Base-by-base conservation (phyloP, 1,139 yeast genomes). In the Candida mesenterica region DNA sequence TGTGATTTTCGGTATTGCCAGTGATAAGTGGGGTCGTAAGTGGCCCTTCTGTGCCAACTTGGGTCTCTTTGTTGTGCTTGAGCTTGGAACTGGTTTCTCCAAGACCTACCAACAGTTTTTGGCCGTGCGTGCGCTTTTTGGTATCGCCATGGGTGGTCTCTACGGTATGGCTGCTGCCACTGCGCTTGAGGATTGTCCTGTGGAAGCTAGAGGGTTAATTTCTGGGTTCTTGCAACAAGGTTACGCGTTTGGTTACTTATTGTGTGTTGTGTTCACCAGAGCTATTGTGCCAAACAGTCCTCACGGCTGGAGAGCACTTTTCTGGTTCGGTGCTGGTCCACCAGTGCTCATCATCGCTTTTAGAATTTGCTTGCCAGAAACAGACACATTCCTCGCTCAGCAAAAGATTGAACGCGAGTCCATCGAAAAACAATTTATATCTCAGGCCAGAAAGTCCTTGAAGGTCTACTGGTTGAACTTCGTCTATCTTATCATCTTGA, bases 271-370 rank as follows among this genome's bases (percentile, higher is more conserved):
- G 28, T 81, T 82, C 58, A 75, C 72, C 44, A 69, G 88, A 44
- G 85, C 83, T 1, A 65, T 81, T 44, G 74, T 72, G 44, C 60
- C 79, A 7, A 45, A 45, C 37, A 47, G 46, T 36, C 57, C 61
- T 3, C 73, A 77, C 46, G 72, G 76, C 1, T 86, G 95, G 95
- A 72, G 94, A 53, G 74, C 88, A 1, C 66, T 85, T 44, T 82
- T 80, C 58, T 85, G 94, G 89, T 83, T 87, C 50, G 77, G 85
- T 34, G 79, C 92, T 17, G 85, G 90, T 17, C 75, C 82, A 9
- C 80, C 84, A 18, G 72, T 76, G 28, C 55, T 80, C 14, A 69
- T 82, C 44, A 68, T 76, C 36, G 45, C 61, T 24, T 79, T 79
- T 72, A 72, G 89, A 57, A 43, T 71, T 37, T 40, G 52, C 15